These are phyloP conservation scores for Apiotrichum mycotoxinovorans DNA, from an alignment of 1,284 basidiomycete species.

Conservation along the genomic window DNA sequence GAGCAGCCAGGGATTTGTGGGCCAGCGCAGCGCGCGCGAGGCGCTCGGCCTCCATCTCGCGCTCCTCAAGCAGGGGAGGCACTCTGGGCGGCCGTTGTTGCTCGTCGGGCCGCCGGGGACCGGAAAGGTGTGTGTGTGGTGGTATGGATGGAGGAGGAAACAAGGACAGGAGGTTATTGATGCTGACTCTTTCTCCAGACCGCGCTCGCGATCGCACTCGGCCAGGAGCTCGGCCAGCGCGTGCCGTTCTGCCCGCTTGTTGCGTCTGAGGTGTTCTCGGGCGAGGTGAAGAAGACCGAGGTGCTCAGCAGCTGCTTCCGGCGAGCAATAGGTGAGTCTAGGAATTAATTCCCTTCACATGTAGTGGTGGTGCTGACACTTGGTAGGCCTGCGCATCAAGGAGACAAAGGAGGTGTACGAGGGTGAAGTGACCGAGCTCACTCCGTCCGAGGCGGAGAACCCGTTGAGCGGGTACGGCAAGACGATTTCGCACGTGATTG, in stretches of 20 bases:
- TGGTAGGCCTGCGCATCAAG: conserved; percentile 83
- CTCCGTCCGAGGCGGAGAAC: conserved; percentile 92
- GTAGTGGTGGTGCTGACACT: too few relatives aligned
- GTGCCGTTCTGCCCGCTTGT: conserved; percentile 99
- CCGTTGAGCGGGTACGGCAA: conserved; percentile 96
- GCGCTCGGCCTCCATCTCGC: conserved; percentile 52
- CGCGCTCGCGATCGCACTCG: conserved; percentile 86
- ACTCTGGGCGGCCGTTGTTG: conserved; percentile 48
- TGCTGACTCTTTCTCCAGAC: conserved; percentile 67
- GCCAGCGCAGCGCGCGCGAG: conserved; percentile 86
- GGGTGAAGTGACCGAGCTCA: conserved; percentile 95
- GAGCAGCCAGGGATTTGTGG: conserved; percentile 82
- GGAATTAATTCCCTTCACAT: not conserved
- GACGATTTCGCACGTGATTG: conserved; percentile 93
- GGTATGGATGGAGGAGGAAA: not conserved
- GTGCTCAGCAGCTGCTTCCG: conserved; percentile 95
- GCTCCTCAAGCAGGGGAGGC: conserved; percentile 42
- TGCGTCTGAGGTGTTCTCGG: conserved; percentile 92
- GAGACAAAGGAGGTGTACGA: conserved; percentile 99
- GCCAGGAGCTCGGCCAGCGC: conserved; percentile 89
- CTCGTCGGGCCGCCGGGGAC: conserved; percentile 50
- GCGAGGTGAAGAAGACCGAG: conserved; percentile 98
- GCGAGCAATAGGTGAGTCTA: conserved; percentile 80
- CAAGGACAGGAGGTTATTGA: not conserved
- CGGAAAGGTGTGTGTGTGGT: conserved; percentile 41